Base-by-base conservation (phyloP, 2,329 filamentous ascomycete species). In the Fusarium illudens region DNA sequence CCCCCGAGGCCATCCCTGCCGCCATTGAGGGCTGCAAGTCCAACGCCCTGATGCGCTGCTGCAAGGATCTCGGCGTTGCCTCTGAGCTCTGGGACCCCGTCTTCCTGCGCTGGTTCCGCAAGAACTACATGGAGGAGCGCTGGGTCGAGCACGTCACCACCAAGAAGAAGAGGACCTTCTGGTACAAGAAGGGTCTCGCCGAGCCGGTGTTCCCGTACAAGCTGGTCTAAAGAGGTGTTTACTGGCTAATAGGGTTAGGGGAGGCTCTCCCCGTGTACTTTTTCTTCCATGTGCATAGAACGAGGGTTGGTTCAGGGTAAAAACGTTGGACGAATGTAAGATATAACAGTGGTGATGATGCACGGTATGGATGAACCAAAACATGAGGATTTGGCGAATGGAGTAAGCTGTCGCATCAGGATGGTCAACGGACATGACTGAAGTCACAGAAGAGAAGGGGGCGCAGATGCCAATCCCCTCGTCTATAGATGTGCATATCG, bases 21-120 rank as follows among this genome's bases (percentile, higher is more conserved):
- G 94, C 96, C 9, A 94, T 94, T 63, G 96, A 99, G 81, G 96
- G 96, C 55, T 97, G 94, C 86, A 97, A 97, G 81, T 97, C 94
- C 67, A 99, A 99, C 77, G 96, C 96, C 12, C 85, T 99, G 71
- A 96, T 98, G 90, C 92, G 96, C 61, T 98, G 95, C 86, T 98
- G 96, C 84, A 99, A 99, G 83, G 96, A 99, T 79, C 83, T 99
- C 30, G 96, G 96, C 33, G 92, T 99, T 69, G 96, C 93, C 2
- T 94, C 91, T 68, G 96, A 99, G 81, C 86, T 99, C 19, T 99
- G 96, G 96, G 96, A 99, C 81, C 96, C 96, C 33, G 84, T 92
- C 58, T 99, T 92, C 82, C 93, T 98, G 70, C 88, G 92, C 73
- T 87, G 87, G 72, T 99, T 93, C 82, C 92, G 92, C 84, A 89